Conservation (phyloP, 331 rosid species). For the Quercus lobata region DNA sequence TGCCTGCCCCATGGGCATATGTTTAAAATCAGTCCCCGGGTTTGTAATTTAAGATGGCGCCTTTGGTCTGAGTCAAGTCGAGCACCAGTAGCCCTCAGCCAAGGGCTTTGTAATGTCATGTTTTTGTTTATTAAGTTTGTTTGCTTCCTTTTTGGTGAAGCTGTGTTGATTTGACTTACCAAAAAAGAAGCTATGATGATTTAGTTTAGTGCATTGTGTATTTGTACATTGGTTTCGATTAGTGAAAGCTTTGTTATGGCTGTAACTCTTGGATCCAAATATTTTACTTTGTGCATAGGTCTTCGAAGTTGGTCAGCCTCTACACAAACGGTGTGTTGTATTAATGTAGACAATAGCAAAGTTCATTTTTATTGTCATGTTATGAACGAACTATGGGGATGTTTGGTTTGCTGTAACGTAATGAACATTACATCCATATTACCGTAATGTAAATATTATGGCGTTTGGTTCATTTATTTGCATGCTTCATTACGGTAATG, state of each 20-base stretch:
- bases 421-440: no score
- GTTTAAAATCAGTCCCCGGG: slow-evolving; percentile 38
- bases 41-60: slow-evolving; percentile 56
- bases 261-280: slow-evolving; percentile 16
- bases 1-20: slow-evolving; percentile 61
- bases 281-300: not conserved
- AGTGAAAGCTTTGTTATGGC: slow-evolving; percentile 50
- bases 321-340: no score
- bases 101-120: slow-evolving; percentile 40
- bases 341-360: no score
- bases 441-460: no score
- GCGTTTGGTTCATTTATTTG: no score
- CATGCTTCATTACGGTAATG: no score
- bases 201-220: slow-evolving; percentile 60
- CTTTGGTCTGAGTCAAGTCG: slow-evolving; percentile 43
- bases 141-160: slow-evolving; percentile 63
- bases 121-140: slow-evolving; percentile 46
- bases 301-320: no score
- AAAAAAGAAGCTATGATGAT: slow-evolving; percentile 41
- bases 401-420: no score
- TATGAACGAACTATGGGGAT: no score
- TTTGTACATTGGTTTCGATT: slow-evolving; percentile 64
- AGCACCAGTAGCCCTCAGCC: slow-evolving; percentile 31
- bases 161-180: slow-evolving; percentile 23
- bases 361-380: no score